Evolutionary conservation across 2,329 filamentous ascomycete species (phyloP), one percentile per base, ranked within the genome.

Genomic region (Chaetomium olivaceum): DNA sequence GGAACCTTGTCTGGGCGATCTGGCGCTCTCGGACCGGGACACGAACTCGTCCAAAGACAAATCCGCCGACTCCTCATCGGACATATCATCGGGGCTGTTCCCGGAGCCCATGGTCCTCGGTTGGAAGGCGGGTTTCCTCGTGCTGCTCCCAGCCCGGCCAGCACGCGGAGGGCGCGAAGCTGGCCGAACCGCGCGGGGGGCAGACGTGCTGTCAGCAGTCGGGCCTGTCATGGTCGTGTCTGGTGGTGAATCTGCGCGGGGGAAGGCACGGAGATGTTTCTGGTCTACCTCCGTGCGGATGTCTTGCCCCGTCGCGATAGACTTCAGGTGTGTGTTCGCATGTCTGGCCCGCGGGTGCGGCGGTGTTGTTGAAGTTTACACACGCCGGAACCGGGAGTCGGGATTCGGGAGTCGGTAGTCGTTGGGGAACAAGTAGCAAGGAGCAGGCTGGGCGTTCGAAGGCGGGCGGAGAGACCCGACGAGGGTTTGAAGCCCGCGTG

Each of bases 21-120:
- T 80, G 64, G 73, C 74, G 74, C 78, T 83, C 67, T 75, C 81
- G 65, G 76, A 79, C 65, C 77, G 81, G 64, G 77, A 81, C 50
- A 73, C 68, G 56, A 69, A 63, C 14, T 72, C 71, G 27, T 71
- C 70, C 29, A 59, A 64, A 27, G 71, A 73, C 57, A 69, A 33
- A 57, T 68, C 71, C 4, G 63, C 76, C 65, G 76, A 77, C 65
- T 82, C 80, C 71, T 82, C 79, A 67, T 80, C 80, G 57, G 79
- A 80, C 76, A 80, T 77, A 66, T 79, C 77, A 66, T 79, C 77
- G 66, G 75, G 73, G 61, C 77, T 75, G 72, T 78, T 77, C 55
- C 65, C 64, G 58, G 71, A 69, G 36, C 39, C 67, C 54, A 29
- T 25, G 48, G 62, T 71, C 66, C 63, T 71, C n/a, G 69, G 52